Evolutionary conservation across 2,329 filamentous ascomycete genomes (phyloP).

Genomic region (Aquanectria penicillioides): DNA sequence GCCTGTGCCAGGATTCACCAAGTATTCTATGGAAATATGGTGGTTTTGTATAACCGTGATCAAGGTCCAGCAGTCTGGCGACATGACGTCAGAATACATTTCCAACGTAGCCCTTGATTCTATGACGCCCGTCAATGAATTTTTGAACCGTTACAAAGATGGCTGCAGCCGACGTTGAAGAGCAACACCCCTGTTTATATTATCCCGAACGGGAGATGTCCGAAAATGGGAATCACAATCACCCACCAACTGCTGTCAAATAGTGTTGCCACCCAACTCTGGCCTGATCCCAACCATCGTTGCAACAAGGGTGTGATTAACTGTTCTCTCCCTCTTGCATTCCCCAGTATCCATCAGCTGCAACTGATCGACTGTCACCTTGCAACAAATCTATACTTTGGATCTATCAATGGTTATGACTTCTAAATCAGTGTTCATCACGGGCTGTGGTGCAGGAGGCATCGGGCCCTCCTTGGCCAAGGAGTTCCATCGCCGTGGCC

Average conservation of each 20-base stretch:
- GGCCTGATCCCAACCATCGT: too few relatives aligned
- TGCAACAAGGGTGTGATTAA: too few relatives aligned
- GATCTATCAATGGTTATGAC: constrained; percentile 2
- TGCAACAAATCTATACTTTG: too few relatives aligned
- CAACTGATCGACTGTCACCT: too few relatives aligned
- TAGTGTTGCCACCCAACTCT: too few relatives aligned
- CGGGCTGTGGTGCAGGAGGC: constrained; percentile 19
- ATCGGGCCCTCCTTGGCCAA: constrained; percentile 21
- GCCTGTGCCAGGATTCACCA: constrained; percentile 3
- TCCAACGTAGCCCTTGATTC: constrained; percentile 6
- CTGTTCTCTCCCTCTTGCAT: too few relatives aligned
- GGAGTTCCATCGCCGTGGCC: constrained; percentile 10
- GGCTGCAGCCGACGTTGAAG: not conserved
- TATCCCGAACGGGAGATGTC: too few relatives aligned
- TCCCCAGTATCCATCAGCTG: too few relatives aligned
- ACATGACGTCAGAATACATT: constrained; percentile 6
- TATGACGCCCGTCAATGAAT: constrained; percentile 5
- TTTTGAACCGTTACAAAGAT: constrained; percentile 10
- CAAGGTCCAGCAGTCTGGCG: constrained; percentile 8
- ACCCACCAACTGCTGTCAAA: too few relatives aligned
- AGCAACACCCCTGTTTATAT: too few relatives aligned
- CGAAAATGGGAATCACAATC: too few relatives aligned
- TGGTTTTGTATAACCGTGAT: constrained; percentile 1
- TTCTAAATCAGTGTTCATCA: constrained; percentile 16
- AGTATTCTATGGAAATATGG: constrained; percentile 18